Evolutionary conservation across 352 stramenopile genomes (phyloP).

Genomic region (Globisporangium alternatum): DNA sequence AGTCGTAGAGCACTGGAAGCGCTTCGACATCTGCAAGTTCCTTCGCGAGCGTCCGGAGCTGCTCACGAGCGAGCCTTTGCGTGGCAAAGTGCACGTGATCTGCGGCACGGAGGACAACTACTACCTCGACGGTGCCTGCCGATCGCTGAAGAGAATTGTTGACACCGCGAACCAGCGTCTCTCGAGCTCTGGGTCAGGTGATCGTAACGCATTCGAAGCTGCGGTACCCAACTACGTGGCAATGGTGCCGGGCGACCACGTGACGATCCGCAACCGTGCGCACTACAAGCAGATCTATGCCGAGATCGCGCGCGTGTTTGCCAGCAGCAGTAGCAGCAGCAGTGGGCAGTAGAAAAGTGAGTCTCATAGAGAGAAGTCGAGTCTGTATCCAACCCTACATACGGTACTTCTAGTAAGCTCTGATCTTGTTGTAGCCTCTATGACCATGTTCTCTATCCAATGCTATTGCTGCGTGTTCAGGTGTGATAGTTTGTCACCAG

Average conservation of each 20-base stretch:
- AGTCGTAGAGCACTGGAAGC: no score
- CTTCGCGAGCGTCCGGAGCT: slow-evolving; percentile 31
- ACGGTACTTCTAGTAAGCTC: no score
- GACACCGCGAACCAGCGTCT: slow-evolving; percentile 20
- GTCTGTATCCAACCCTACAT: no score
- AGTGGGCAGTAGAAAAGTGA: not conserved
- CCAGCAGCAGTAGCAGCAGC: not conserved
- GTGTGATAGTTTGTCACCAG: no score
- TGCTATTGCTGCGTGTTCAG: no score
- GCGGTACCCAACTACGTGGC: slow-evolving; percentile 62
- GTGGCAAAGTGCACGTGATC: slow-evolving; percentile 69
- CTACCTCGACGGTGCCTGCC: slow-evolving; percentile 69
- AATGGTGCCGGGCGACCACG: slow-evolving; percentile 72
- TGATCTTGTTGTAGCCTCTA: no score
- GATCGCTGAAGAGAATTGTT: slow-evolving; percentile 52
- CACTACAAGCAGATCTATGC: slow-evolving; percentile 63
- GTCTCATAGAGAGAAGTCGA: no score
- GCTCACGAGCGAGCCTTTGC: slow-evolving; percentile 35
- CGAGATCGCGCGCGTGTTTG: slow-evolving; percentile 47
- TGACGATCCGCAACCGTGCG: slow-evolving; percentile 55
- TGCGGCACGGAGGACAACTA: slow-evolving; percentile 75
- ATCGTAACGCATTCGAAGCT: not conserved
- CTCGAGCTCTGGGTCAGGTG: no score
- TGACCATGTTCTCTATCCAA: no score
- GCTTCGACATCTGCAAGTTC: slow-evolving; percentile 56